A percentile compares a stretch with the other conserved stretches of the same genome.
phyloP scores from a whole-genome alignment of 495 filamentous ascomycete genomes.

The Talaromyces liani region DNA sequence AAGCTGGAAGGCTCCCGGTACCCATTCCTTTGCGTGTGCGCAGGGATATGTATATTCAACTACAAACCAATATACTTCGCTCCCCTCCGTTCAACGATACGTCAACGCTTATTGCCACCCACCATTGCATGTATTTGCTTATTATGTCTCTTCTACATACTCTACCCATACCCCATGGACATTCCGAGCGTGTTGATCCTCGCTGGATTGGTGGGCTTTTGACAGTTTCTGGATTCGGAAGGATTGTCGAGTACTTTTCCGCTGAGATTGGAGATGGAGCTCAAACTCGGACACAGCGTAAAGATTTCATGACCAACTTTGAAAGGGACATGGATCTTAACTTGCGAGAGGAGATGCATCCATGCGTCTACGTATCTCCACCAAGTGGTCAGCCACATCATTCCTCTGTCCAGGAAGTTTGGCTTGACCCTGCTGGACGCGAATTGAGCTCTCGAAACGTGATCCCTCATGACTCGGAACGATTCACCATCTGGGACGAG shows the following conservation, averaged over 20 bases:
- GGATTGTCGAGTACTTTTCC: constrained; percentile 39
- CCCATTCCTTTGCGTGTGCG: constrained; percentile 27
- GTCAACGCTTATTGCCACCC: constrained; percentile 33
- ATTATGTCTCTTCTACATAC: constrained; percentile 34
- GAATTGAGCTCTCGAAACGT: constrained; percentile 26
- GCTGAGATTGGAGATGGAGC: constrained; percentile 40
- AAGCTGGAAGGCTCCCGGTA: constrained; percentile 31
- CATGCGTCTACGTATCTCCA: constrained; percentile 27
- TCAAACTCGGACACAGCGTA: constrained; percentile 34
- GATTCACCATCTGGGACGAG: constrained; percentile 24
- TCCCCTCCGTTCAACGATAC: constrained; percentile 39
- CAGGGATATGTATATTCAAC: constrained; percentile 28
- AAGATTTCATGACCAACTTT: constrained; percentile 42
- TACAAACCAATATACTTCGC: constrained; percentile 34
- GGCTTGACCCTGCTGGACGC: constrained; percentile 32
- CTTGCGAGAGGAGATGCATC: constrained; percentile 34
- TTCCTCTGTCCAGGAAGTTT: constrained; percentile 28
- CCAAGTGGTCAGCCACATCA: constrained; percentile 26
- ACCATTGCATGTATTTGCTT: constrained; percentile 38
- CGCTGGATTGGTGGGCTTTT: constrained; percentile 39
- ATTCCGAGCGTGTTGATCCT: constrained; percentile 23
- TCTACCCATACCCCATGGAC: constrained; percentile 21
- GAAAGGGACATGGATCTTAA: constrained; percentile 29
- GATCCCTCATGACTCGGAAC: constrained; percentile 26
- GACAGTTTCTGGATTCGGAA: constrained; percentile 32